Percentiles rank a stretch among this genome's conserved stretches.
Conservation (phyloP, 768 basidiomycete genomes). For the Russula foetens region DNA sequence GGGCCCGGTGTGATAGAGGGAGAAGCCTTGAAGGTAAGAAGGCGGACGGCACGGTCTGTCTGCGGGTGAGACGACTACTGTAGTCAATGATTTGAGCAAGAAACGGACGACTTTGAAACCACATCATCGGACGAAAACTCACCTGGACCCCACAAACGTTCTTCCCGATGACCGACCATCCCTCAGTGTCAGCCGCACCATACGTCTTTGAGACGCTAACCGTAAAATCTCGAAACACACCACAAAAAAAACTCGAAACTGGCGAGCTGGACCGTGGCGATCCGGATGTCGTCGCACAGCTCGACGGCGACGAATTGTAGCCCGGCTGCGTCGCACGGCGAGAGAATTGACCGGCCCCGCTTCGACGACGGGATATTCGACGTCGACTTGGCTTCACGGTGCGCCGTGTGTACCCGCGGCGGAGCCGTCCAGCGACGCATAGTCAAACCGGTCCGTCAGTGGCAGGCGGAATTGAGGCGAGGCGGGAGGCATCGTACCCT, state of each 20-base stretch:
- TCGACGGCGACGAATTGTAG: slow-evolving; percentile 85
- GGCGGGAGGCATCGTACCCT: slow-evolving; percentile 22
- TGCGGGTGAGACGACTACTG: slow-evolving; percentile 70
- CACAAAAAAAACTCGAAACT: slow-evolving; percentile 98
- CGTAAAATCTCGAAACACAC: slow-evolving; percentile 87
- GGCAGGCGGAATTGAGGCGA: slow-evolving; percentile 64
- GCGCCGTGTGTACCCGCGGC: slow-evolving; percentile 84
- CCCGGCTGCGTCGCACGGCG: slow-evolving; percentile 66
- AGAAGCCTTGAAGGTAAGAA: background rate
- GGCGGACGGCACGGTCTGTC: slow-evolving; percentile 22
- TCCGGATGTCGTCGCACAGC: slow-evolving; percentile 93
- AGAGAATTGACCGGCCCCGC: slow-evolving; percentile 94
- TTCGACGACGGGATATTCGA: slow-evolving; percentile 81
- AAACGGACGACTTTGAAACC: too few relatives aligned
- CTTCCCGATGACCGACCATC: slow-evolving; percentile 57
- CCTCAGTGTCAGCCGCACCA: slow-evolving; percentile 29
- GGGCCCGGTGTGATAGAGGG: background rate
- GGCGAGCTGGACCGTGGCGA: slow-evolving; percentile 92
- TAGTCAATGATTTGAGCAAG: background rate
- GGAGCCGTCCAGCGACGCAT: slow-evolving; percentile 87
- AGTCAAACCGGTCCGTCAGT: slow-evolving; percentile 86
- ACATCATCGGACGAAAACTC: slow-evolving; percentile 24
- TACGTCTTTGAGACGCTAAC: slow-evolving; percentile 59
- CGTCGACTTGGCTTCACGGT: slow-evolving; percentile 73
- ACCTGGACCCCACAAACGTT: slow-evolving; percentile 91